A percentile compares a stretch with the other conserved stretches of the same genome.
These are phyloP conservation scores for Phaseolus coccineus DNA, from an alignment of 331 rosid genomes.

Conservation along the genomic window DNA sequence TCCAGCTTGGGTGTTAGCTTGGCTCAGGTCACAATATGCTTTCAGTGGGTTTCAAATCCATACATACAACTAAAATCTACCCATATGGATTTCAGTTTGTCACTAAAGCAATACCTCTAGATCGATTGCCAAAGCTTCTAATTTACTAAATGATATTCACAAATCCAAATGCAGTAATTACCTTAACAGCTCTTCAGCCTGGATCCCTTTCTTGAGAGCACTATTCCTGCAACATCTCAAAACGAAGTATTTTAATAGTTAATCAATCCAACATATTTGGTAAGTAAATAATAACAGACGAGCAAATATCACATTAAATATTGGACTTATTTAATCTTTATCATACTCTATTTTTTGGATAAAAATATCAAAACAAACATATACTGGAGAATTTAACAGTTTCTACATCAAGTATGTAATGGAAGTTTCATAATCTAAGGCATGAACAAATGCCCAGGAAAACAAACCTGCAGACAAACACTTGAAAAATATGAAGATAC, in stretches of 20 bases:
- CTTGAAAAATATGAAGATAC: constrained; percentile 74
- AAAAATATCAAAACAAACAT: constrained; percentile 1
- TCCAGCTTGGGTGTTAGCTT: not conserved
- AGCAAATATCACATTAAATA: not conserved
- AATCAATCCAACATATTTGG: constrained; percentile 17
- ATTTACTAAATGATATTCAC: constrained; percentile 15
- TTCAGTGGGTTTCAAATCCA: not conserved
- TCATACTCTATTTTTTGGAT: not conserved
- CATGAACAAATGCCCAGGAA: constrained; percentile 27
- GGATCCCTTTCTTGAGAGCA: constrained; percentile 55
- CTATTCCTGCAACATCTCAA: constrained; percentile 64
- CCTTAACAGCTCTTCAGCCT: constrained; percentile 84
- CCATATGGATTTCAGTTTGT: constrained; percentile 1
- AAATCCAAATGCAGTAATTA: constrained; percentile 44
- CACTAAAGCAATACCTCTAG: not conserved
- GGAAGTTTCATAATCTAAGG: constrained; percentile 31
- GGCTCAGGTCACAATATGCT: not conserved
- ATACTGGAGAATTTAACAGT: constrained; percentile 17
- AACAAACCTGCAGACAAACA: constrained; percentile 76
- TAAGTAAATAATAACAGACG: constrained; percentile 8
- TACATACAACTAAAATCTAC: not conserved
- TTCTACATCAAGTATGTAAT: constrained; percentile 17
- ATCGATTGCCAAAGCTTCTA: constrained; percentile 28
- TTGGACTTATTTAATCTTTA: not conserved
- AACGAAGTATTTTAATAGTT: constrained; percentile 6